Evolutionary conservation across 1,284 basidiomycete species (phyloP), one percentile per base, ranked within the genome.

Genomic region (Sutorius eximius): DNA sequence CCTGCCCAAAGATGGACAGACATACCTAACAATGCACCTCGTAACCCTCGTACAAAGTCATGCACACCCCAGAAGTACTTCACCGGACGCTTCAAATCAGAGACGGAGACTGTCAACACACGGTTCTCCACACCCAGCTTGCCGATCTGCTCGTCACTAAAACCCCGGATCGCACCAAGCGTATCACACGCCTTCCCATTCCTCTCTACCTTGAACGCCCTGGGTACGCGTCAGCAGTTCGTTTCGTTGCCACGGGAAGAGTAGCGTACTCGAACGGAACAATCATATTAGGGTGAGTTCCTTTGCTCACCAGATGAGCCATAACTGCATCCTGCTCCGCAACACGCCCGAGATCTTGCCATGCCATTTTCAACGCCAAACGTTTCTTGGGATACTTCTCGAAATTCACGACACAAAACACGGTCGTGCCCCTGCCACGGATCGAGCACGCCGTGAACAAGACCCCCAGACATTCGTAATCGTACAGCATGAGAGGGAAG

Each of bases 371-470:
- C 43, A 62, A 41, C 0, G 53, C 59, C 3, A 56, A 18, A 0
- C n/a, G n/a, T 18, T 5, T 43, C 0, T 8, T 18, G 3, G n/a
- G n/a, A n/a, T 13, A 0, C n/a, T 52, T 24, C 0, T 15, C 1
- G 0, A 43, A 30, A 22, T 56, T 48, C 0, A 47, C 0, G 0
- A 54, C 54, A 6, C 45, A 47, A 8, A 64, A 57, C 0, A 64
- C 62, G 0, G 45, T 49, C 20, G 57, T 56, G 11, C 54, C 54
- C 0, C 59, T 15, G 3, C 62, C 62, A 20, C 60, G 42, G 34
- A 62, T 55, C 0, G 57, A 59, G 11, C 54, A 29, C 0, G 60
- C 5, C 2, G 56, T 61, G 1, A 54, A 61, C 33, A 61, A n/a
- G 2, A 52, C n/a, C 1, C 59, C 61, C 0, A 45, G 0, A 16